Evolutionary conservation across 2,329 filamentous ascomycete species (phyloP).

Genomic region (Bertia moriformis): DNA sequence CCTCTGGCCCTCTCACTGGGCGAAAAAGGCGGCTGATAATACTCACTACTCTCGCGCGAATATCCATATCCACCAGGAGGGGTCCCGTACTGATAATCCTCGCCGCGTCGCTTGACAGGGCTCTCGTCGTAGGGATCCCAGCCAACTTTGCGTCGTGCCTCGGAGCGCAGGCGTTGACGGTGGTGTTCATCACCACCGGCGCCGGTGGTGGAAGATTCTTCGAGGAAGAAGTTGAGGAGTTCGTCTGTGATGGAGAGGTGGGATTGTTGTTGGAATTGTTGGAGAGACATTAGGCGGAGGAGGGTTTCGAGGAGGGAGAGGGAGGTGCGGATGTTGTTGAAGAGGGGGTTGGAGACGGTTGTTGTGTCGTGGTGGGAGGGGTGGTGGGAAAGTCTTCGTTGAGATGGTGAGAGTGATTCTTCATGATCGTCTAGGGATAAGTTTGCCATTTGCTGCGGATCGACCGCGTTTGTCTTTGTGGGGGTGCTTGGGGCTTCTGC

Average conservation of each 20-base stretch:
- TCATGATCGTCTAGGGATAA: neutral
- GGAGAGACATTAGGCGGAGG: conserved; percentile 54
- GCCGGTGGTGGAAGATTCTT: conserved; percentile 51
- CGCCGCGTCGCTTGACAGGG: conserved; percentile 35
- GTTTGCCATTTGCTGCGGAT: neutral
- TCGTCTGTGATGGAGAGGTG: conserved; percentile 61
- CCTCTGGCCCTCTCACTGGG: neutral
- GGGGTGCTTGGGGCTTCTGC: conserved; percentile 13
- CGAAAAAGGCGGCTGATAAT: neutral
- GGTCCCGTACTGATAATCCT: neutral
- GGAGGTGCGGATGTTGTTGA: conserved; percentile 43
- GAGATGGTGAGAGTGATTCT: conserved; percentile 4
- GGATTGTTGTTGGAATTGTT: conserved; percentile 61
- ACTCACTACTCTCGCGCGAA: neutral
- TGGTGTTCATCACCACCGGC: conserved; percentile 46
- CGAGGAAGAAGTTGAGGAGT: conserved; percentile 60
- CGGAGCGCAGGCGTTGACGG: conserved; percentile 40
- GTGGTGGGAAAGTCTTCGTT: conserved; percentile 7
- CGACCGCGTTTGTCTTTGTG: conserved; percentile 5
- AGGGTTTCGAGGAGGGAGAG: conserved; percentile 61
- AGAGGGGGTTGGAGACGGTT: conserved; percentile 17
- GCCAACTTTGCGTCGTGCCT: conserved; percentile 46
- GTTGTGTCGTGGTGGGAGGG: conserved; percentile 13
- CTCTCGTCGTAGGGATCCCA: conserved; percentile 63
- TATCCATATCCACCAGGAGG: neutral